A percentile compares a stretch with the other conserved stretches of the same genome.
Conservation (phyloP, 768 basidiomycete species). For the Tephrocybe sp. region DNA sequence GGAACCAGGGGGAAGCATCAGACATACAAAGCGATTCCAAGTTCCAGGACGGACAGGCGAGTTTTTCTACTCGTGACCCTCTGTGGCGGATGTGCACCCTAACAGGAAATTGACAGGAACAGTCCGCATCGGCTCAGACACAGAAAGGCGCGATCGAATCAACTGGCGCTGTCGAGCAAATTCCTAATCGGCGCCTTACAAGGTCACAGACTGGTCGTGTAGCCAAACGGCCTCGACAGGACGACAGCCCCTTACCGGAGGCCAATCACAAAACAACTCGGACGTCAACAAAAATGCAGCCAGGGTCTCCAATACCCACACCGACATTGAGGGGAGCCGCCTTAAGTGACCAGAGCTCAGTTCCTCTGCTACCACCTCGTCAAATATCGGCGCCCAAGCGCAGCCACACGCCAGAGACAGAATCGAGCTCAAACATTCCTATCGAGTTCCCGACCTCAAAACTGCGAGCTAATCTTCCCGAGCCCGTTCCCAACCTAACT, state of each 20-base stretch:
- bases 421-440: constrained; percentile 1
- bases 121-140: background rate
- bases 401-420: background rate
- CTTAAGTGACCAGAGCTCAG: background rate
- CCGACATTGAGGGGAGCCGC: background rate
- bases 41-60: constrained; percentile 2
- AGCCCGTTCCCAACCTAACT: constrained; percentile 73
- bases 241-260: constrained; percentile 17
- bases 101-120: background rate
- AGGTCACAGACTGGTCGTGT: constrained; percentile 34
- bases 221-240: constrained; percentile 26
- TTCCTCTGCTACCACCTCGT: background rate
- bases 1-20: constrained; percentile 12
- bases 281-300: constrained; percentile 11
- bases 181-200: constrained; percentile 29
- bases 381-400: constrained; percentile 3
- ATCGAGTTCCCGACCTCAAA: constrained; percentile 42
- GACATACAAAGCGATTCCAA: constrained; percentile 1
- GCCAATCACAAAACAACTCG: constrained; percentile 5
- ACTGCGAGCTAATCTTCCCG: constrained; percentile 55
- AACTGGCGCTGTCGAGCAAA: background rate
- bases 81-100: background rate
- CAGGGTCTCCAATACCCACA: background rate
- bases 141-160: background rate
- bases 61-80: background rate